Evolutionary conservation across 805 yeast genomes (phyloP).

Genomic region (Priceomyces castillae): DNA sequence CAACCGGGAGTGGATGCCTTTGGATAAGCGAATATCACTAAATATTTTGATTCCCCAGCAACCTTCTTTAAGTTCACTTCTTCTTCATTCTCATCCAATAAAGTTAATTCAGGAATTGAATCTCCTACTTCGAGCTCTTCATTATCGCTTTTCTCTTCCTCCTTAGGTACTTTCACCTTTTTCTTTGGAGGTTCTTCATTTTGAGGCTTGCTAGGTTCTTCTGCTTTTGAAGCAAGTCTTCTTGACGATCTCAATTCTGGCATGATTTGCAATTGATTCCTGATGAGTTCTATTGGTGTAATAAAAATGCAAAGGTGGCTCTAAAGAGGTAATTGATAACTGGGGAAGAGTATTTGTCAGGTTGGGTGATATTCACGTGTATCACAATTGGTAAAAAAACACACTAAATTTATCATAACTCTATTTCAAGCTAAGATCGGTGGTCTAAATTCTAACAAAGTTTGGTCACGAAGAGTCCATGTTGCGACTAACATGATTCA

Average conservation of each 20-base stretch:
- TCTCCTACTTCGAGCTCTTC: slow-evolving; percentile 53
- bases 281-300: too few species aligned
- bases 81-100: slow-evolving; percentile 69
- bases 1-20: slow-evolving; percentile 95
- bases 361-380: neutral
- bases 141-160: neutral
- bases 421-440: too few species aligned
- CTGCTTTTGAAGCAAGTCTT: slow-evolving; percentile 21
- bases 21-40: slow-evolving; percentile 69
- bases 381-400: neutral
- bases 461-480: too few species aligned
- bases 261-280: slow-evolving; percentile 15
- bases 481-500: too few species aligned
- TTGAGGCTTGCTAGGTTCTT: slow-evolving; percentile 11
- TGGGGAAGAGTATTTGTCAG: neutral
- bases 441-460: too few species aligned
- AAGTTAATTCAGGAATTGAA: slow-evolving; percentile 58
- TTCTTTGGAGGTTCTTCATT: slow-evolving; percentile 18
- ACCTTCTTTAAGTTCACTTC: slow-evolving; percentile 36
- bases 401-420: too few species aligned
- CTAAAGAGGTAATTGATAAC: neutral
- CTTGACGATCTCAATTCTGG: slow-evolving; percentile 40
- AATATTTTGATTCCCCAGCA: slow-evolving; percentile 29
- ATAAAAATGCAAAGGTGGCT: too few species aligned
- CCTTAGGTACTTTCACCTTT: slow-evolving; percentile 8